Evolutionary conservation across 257 asterid genomes (phyloP), one percentile per base, ranked within the genome.

Genomic region (Asclepias syriaca): DNA sequence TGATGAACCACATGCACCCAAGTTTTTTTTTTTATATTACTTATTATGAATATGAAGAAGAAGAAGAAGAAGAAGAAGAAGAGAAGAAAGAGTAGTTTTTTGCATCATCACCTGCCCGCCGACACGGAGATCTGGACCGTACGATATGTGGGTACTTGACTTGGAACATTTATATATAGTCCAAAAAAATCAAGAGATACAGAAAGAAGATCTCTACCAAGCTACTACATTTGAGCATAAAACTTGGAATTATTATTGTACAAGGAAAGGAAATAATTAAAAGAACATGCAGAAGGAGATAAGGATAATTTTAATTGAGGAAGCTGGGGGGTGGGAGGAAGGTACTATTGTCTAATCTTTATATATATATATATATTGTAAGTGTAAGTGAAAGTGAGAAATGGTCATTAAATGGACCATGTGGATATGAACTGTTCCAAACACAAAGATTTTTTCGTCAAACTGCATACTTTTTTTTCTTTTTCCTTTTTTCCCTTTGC

Each of bases 111-210:
- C 74, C 68, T 75, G 80, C 81, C 73, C 66, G 73, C 85, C 84
- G 83, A 82, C 89, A 74, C 55, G 48, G 77, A 73, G 85, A 85
- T 86, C 86, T 80, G 76, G 83, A 79, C 87, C 86, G 90, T 86
- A 86, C 85, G 60, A 74, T 76, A 66, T n/a, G 73, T 70, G 88
- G 84, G 87, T 83, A 79, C 84, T 80, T 77, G 2, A 34, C 82
- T 76, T 75, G 72, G 53, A 68, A 77, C 50, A 34, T 34, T 2
- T 34, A 34, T 34, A 34, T 34, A 34, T 34, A 68, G 74, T 71
- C 80, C 82, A 68, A 82, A 79, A 50, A 50, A 10, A 77, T 24
- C 59, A 40, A 18, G 63, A 60, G 54, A 12, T 74, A 45, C 40
- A 53, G 22, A 15, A 21, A 27, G 37, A 73, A 15, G 59, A 72